Conservation (phyloP, 768 basidiomycete genomes). For the Nidula microcarpa region DNA sequence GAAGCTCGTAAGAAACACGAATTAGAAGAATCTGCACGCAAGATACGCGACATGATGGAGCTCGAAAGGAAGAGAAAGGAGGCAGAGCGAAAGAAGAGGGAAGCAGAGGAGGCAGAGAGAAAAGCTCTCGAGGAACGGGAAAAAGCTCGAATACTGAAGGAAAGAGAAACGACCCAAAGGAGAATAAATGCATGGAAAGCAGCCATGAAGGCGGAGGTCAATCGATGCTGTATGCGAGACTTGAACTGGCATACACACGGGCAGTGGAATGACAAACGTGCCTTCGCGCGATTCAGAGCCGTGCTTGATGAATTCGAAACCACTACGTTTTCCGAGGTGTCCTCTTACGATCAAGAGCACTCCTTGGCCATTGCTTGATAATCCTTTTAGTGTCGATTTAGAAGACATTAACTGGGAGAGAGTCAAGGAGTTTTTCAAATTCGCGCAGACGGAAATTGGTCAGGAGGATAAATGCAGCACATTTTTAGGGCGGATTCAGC, state of each 20-base stretch:
- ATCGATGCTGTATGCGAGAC: not conserved
- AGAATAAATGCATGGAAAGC: not conserved
- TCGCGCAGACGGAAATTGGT: slow-evolving; percentile 1
- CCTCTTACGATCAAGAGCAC: slow-evolving; percentile 1
- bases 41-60: slow-evolving; percentile 2
- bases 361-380: not conserved
- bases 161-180: not conserved
- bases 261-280: slow-evolving; percentile 1
- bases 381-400: not conserved
- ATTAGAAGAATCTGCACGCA: slow-evolving; percentile 6
- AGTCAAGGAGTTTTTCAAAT: not conserved
- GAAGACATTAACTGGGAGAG: not conserved
- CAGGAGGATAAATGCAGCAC: slow-evolving; percentile 4
- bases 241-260: not conserved
- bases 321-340: slow-evolving; percentile 15
- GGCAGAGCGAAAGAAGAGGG: not conserved
- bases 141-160: not conserved
- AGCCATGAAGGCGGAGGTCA: not conserved
- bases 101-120: not conserved
- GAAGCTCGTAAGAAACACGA: slow-evolving; percentile 2
- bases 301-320: slow-evolving; percentile 10
- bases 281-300: not conserved
- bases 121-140: not conserved
- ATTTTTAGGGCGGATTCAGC: slow-evolving; percentile 2
- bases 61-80: slow-evolving; percentile 1